Percentiles rank a stretch among this genome's conserved stretches.
phyloP scores from a whole-genome alignment of 2,329 filamentous ascomycete species.

The Hymenotorrendiella dingleyae region DNA sequence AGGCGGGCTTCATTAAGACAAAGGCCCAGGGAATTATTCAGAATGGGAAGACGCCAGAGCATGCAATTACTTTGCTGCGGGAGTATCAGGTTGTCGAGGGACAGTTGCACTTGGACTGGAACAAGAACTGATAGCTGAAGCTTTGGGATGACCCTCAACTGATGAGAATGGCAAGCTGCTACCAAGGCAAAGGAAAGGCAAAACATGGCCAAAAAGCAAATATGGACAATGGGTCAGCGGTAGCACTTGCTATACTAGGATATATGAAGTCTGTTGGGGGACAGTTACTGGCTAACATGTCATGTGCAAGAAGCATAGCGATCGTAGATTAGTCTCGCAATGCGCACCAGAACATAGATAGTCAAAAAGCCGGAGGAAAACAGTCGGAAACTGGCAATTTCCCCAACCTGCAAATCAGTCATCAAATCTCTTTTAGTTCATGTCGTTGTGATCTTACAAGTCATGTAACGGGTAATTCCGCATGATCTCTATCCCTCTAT shows the following conservation, averaged over 20 bases:
- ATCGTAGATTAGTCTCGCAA: too few relatives aligned
- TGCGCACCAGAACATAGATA: too few relatives aligned
- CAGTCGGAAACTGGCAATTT: not conserved
- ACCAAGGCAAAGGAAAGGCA: too few relatives aligned
- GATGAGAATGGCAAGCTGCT: too few relatives aligned
- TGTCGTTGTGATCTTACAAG: constrained; percentile 15
- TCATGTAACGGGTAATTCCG: constrained; percentile 3
- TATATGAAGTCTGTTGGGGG: too few relatives aligned
- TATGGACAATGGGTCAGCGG: too few relatives aligned
- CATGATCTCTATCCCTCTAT: constrained; percentile 11
- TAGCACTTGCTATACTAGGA: too few relatives aligned
- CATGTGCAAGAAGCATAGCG: too few relatives aligned
- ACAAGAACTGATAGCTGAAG: not conserved
- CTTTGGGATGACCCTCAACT: too few relatives aligned
- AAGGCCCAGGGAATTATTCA: constrained; percentile 72
- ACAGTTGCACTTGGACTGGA: constrained; percentile 79
- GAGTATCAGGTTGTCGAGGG: constrained; percentile 72
- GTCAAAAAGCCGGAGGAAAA: not conserved
- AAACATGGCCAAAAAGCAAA: too few relatives aligned
- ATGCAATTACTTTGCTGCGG: constrained; percentile 63
- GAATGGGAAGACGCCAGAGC: constrained; percentile 65
- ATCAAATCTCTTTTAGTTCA: constrained; percentile 10
- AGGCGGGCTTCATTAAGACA: constrained; percentile 68
- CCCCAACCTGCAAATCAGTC: not conserved
- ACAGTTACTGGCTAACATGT: too few relatives aligned